Base-by-base conservation (phyloP, 2,329 filamentous ascomycete species). In the Pseudogymnoascus destructans region DNA sequence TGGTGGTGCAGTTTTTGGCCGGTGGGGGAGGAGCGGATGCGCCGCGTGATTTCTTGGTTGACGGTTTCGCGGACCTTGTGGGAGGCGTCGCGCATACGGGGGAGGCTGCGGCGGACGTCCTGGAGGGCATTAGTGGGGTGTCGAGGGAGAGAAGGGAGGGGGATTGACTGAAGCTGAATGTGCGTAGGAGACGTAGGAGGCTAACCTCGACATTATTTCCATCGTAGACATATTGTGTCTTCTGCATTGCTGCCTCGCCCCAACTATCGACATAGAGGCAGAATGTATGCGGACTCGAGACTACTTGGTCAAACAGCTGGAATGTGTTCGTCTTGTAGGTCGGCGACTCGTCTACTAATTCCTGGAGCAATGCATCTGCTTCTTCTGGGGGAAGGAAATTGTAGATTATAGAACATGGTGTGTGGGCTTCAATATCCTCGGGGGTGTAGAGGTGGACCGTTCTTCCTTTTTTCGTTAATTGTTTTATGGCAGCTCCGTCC, bases 351-450 rank as follows among this genome's bases (percentile, higher is more conserved):
- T 78, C 72, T 0, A 96, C 72, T 35, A 97, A 77, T 69, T 97
- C 91, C 30, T 71, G 70, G 0, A 97, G 75, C 10, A 98, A 75
- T 0, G 78, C 76, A 63, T 89, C 85, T 36, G 93, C 92, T 60
- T 87, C 77, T 1, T 84, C 75, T 0, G 76, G 27, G 0, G 89
- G 83, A 0, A 98, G 75, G 65, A 97, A 96, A 66, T 95, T 93
- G 71, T 95, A 90, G 58, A 96, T 83, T 63, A 97, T 87, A 9
- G 88, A 91, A 72, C 91, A 96, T 1, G 93, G 90, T 0, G 92
- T 95, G 67, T 95, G 80, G 21, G 80, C 77, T 55, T 88, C 86
- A 49, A 97, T 81, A 65, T 95, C 90, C 36, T 82, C 76, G 0
- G 91, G 87, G 40, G 87, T 82, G 70, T 87, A 97, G 0, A 97